Base-by-base conservation (phyloP, 2,329 filamentous ascomycete genomes). In the Pestalotiopsis sp. region DNA sequence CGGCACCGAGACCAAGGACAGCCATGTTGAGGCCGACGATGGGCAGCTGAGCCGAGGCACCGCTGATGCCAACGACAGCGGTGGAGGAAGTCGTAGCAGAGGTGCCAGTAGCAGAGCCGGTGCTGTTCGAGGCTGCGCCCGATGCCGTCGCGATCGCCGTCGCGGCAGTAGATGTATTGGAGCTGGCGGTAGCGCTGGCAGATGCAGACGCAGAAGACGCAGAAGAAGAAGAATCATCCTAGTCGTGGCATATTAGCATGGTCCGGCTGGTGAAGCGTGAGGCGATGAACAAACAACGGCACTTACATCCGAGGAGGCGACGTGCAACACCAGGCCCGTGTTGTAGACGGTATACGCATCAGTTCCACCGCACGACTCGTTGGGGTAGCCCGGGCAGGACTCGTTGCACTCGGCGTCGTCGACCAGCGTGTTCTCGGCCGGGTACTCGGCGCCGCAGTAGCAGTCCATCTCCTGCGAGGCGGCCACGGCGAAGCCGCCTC, bases 371-470 rank as follows among this genome's bases (percentile, higher is more conserved):
- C 87, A 86, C 89, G 71, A 67, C 56, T 71, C 35, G 66, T 64
- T 65, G 58, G 60, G 78, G 71, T 79, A 89, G 52, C 89, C 89
- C 65, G 81, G 76, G 73, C 89, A 91, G 1, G 78, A 69, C 5
- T 78, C 80, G 73, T 81, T 79, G 78, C 89, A 91, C 44, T 83
- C 77, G 64, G 75, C 76, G 71, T 84, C 80, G 65, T 78, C 76
- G n/a, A 84, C 82, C 74, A 87, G 82, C 66, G 77, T 78, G 52
- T 79, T 80, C 24, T 77, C 71, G 30, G 83, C 77, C 1, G 89
- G 89, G 38, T 89, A 73, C 69, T 81, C 75, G 71, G 88, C 80
- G 69, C 89, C 89, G 74, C 89, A 91, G 72, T 81, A 87, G 77
- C 89, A 91, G 69, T 86, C 20, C 24, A 17, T 26, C 17, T 20